phyloP scores from a whole-genome alignment of 2,329 filamentous ascomycete genomes.

The Elsinoe perseae region DNA sequence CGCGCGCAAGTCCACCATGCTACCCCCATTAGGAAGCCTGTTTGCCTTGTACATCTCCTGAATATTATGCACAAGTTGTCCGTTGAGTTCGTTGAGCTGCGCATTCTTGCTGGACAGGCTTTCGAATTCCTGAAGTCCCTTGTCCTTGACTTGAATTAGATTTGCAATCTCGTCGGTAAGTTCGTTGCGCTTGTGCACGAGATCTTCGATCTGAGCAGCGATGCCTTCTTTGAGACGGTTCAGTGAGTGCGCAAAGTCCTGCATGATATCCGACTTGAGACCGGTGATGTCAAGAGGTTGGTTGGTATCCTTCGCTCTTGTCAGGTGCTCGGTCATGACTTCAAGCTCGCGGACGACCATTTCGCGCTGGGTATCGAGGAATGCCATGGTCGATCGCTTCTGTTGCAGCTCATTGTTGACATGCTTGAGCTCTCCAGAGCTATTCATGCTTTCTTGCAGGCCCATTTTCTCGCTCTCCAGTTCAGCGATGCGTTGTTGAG shows the following conservation, averaged over 20 bases:
- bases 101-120: conserved; percentile 90
- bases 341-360: conserved; percentile 91
- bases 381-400: conserved; percentile 91
- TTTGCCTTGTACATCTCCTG: conserved; percentile 86
- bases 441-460: conserved; percentile 48
- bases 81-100: conserved; percentile 90
- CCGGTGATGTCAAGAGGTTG: conserved; percentile 71
- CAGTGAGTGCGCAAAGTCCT: conserved; percentile 55
- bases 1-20: conserved; percentile 25
- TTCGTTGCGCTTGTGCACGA: conserved; percentile 79
- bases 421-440: conserved; percentile 57
- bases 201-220: conserved; percentile 67
- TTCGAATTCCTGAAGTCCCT: conserved; percentile 91
- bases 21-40: conserved; percentile 40
- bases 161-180: conserved; percentile 77
- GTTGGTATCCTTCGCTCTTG: conserved; percentile 74
- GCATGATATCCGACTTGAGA: conserved; percentile 53
- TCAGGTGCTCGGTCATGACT: conserved; percentile 79
- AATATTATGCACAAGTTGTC: conserved; percentile 87
- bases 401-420: conserved; percentile 83
- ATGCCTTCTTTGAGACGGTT: conserved; percentile 74
- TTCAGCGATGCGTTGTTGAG: conserved; percentile 77
- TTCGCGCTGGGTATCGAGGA: conserved; percentile 87
- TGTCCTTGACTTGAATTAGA: conserved; percentile 78
- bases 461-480: conserved; percentile 68